Conservation (phyloP, 2,329 filamentous ascomycete genomes). For the Exophiala sideris region DNA sequence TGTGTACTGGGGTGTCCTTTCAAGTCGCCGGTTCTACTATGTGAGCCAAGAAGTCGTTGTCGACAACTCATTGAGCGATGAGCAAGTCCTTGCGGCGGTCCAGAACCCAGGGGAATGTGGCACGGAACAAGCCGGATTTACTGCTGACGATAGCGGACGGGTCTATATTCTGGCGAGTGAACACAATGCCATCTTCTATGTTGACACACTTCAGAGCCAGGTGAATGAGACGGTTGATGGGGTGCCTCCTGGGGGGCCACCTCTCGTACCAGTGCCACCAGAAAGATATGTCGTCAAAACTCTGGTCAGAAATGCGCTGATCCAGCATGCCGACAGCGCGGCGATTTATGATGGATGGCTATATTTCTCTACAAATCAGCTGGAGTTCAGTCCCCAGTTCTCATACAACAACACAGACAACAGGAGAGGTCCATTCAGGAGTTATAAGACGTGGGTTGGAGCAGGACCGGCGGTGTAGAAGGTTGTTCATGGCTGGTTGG, state of each 20-base stretch:
- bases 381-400: constrained; percentile 35
- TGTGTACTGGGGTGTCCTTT: constrained; percentile 44
- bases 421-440: constrained; percentile 11
- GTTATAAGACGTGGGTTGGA: constrained; percentile 9
- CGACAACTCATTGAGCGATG: constrained; percentile 34
- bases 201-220: constrained; percentile 37
- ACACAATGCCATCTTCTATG: constrained; percentile 46
- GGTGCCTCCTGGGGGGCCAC: constrained; percentile 31
- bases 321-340: constrained; percentile 39
- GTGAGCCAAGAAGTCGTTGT: constrained; percentile 36
- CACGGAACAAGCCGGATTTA: constrained; percentile 43
- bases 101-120: constrained; percentile 40
- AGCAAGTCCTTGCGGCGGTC: constrained; percentile 36
- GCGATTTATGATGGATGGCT: constrained; percentile 42
- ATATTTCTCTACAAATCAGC: constrained; percentile 44
- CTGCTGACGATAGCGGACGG: constrained; percentile 40
- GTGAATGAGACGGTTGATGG: constrained; percentile 37
- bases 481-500: neutral
- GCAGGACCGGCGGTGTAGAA: constrained; percentile 8
- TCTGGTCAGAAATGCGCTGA: constrained; percentile 39
- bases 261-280: constrained; percentile 29
- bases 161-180: constrained; percentile 43
- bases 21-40: constrained; percentile 42
- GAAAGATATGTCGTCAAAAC: constrained; percentile 41
- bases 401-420: constrained; percentile 40